phyloP scores from a whole-genome alignment of 176 grass and related monocot species.

The Elaeis guineensis region DNA sequence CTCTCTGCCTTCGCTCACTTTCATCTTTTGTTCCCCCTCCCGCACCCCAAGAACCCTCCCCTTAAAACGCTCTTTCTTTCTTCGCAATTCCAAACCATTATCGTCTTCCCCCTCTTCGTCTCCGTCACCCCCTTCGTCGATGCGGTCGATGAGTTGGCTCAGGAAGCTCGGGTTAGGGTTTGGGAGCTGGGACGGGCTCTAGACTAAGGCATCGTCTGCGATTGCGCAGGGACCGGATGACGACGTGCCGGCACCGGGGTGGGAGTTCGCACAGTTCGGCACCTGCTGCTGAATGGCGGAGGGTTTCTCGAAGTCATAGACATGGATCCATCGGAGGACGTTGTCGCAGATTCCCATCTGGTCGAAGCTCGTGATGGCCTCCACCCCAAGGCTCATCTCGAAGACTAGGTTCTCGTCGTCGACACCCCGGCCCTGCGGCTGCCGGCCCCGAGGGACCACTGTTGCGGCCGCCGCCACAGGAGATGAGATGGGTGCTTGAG shows the following conservation, averaged over 20 bases:
- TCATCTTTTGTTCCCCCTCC: slow-evolving; percentile 22
- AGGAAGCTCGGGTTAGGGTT: slow-evolving; percentile 87
- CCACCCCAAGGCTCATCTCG: too few species aligned
- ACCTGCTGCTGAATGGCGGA: slow-evolving; percentile 94
- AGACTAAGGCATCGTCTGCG: slow-evolving; percentile 58
- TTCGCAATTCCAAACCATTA: slow-evolving; percentile 1
- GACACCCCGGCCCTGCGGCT: too few species aligned
- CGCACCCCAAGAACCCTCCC: slow-evolving; percentile 8
- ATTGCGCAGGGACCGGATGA: slow-evolving; percentile 87
- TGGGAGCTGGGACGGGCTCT: slow-evolving; percentile 30
- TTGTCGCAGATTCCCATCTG: too few species aligned
- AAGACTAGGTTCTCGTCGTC: too few species aligned
- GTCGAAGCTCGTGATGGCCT: too few species aligned
- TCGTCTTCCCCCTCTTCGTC: slow-evolving; percentile 8
- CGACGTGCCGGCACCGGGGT: slow-evolving; percentile 58
- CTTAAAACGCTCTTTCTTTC: neutral
- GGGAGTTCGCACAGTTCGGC: slow-evolving; percentile 87
- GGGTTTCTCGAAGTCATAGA: too few species aligned
- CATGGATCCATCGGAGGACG: too few species aligned
- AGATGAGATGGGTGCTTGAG: too few species aligned
- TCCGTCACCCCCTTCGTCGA: slow-evolving; percentile 12
- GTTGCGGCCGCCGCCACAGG: too few species aligned
- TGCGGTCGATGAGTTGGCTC: slow-evolving; percentile 73
- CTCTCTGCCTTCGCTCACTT: slow-evolving; percentile 15
- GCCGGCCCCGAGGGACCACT: too few species aligned